These are phyloP conservation scores for Candida schatavii DNA, from an alignment of 805 yeast species.

Conservation along the genomic window DNA sequence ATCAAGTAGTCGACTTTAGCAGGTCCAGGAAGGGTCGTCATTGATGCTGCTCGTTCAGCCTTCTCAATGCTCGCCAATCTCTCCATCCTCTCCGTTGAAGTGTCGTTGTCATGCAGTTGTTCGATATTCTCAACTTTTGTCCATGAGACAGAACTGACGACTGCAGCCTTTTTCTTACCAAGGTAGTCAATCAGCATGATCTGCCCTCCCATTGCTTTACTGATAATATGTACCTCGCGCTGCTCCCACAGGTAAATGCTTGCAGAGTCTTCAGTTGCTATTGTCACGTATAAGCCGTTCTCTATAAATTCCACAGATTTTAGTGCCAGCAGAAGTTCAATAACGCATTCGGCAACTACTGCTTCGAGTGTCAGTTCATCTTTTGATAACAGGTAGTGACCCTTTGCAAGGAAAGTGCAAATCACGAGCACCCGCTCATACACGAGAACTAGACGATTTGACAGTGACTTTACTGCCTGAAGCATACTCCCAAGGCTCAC, in stretches of 20 bases:
- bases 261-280: background rate
- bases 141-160: slow-evolving; percentile 1
- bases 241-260: background rate
- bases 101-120: background rate
- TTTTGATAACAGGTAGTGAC: too few relatives aligned
- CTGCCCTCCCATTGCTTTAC: background rate
- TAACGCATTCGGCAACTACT: background rate
- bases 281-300: background rate
- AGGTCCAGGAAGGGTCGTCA: background rate
- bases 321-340: background rate
- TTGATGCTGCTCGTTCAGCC: background rate
- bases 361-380: too few relatives aligned
- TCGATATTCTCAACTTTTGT: background rate
- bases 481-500: background rate
- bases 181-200: background rate
- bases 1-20: background rate
- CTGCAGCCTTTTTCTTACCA: background rate
- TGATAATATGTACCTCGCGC: background rate
- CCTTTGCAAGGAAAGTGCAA: background rate
- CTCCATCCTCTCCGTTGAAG: background rate
- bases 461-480: background rate
- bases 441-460: background rate
- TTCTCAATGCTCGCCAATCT: background rate
- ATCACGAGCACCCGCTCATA: background rate
- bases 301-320: background rate